These are phyloP conservation scores for Marchantia paleacea DNA, from an alignment of 225 moss, liverwort and hornwort genomes.

Conservation along the genomic window DNA sequence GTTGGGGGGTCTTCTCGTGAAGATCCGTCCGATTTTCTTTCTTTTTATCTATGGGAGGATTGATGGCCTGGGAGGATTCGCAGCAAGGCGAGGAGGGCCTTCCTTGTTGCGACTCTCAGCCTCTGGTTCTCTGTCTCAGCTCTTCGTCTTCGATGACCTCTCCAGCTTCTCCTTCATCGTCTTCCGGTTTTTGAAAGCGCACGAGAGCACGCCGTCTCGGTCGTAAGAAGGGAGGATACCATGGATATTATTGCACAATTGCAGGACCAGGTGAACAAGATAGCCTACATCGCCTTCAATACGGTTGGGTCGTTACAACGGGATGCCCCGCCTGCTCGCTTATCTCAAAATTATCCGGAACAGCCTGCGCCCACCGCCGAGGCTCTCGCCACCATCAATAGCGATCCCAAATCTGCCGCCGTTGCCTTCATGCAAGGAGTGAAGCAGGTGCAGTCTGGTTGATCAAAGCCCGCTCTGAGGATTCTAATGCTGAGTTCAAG, in stretches of 20 bases:
- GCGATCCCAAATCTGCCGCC: conserved; percentile 78
- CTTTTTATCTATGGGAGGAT: neutral
- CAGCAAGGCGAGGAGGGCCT: neutral
- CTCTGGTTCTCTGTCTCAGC: neutral
- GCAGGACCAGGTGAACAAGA: conserved; percentile 92
- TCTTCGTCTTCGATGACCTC: neutral
- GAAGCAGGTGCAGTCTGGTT: conserved; percentile 44
- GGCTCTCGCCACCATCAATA: conserved; percentile 31
- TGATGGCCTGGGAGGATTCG: conserved; percentile 4
- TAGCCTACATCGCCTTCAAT: conserved; percentile 86
- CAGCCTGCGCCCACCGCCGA: conserved; percentile 51
- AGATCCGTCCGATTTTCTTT: neutral
- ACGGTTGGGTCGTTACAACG: conserved; percentile 86
- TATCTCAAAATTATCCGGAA: conserved; percentile 75
- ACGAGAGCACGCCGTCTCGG: neutral
- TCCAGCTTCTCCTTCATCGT: neutral
- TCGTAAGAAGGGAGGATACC: neutral
- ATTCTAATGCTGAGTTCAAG: neutral
- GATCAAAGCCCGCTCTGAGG: neutral
- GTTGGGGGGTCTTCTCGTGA: neutral
- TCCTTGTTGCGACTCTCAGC: neutral
- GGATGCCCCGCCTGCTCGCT: conserved; percentile 72
- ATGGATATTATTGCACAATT: conserved; percentile 94
- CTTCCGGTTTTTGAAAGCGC: neutral
- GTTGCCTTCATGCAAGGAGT: conserved; percentile 78